Evolutionary conservation across 2,329 filamentous ascomycete species (phyloP), one percentile per base, ranked within the genome.

Genomic region (Talaromyces pinophilus): DNA sequence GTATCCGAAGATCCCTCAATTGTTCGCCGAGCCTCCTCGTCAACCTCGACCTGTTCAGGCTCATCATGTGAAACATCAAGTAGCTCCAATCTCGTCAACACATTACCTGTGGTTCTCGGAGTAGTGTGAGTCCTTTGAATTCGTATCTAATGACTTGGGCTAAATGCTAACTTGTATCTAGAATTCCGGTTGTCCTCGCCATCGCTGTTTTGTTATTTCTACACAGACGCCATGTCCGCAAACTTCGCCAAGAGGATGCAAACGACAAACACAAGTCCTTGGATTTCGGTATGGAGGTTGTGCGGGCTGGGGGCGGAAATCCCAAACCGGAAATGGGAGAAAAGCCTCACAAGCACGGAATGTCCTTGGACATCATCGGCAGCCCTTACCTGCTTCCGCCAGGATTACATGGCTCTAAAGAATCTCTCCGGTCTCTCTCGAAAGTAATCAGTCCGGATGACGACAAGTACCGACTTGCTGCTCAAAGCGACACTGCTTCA

Each of bases 371-470:
- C 69, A 83, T 93, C 59, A 87, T 87, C 40, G 95, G 89, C 59
- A 69, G 61, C 72, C 95, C 95, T 1, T 99, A 98, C 76, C 86
- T 99, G n/a, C 84, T 98, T n/a, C 93, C 95, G 4, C 91, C 92
- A 1, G 88, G 87, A 64, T 75, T 94, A 22, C 88, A 95, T 50
- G 84, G 87, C 73, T 97, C 94, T 0, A 87, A 88, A 54, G 93
- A 97, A 71, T 97, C 94, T 5, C 83, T 98, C 69, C 89, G 93
- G 77, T 96, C 93, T 2, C 83, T 98, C 70, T 91, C 93, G 30
- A 88, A 90, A 63, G 90, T 89, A 1, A 85, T 94, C 55, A 85
- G 88, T 65, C 86, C 88, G 70, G 86, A 89, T 63, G 90, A 96
- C 72, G 94, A 97, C 77, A 94, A 93, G 42, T 98, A 97, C 79